Evolutionary conservation across 2,329 filamentous ascomycete genomes (phyloP), one percentile per base, ranked within the genome.

Genomic region (Mollisiaceae sp.): DNA sequence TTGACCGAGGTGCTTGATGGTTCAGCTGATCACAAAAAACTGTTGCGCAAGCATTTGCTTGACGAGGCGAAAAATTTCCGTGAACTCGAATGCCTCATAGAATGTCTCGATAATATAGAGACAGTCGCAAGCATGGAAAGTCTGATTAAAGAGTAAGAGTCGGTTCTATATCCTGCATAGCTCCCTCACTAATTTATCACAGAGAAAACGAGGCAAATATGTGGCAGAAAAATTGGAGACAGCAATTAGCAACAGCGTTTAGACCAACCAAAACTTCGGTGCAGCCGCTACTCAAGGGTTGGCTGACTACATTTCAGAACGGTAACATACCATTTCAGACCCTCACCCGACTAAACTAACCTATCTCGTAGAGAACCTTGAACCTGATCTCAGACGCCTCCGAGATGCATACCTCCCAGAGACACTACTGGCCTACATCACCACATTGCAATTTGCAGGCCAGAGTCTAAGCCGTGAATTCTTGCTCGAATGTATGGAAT

Each of bases 381-480:
- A 90, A 65, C 76, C 81, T 18, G 87, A 91, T 62, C 84, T 93
- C 57, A 79, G 79, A 57, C 79, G 83, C 27, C 86, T 98, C 60
- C 88, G 93, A 70, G 85, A 88, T 62, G 86, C 87, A 0, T 98
- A 97, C 77, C 83, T 99, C 2, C 94, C 95, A 1, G 93, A 97
- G 76, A 86, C 92, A 20, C 82, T 97, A 50, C 84, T 99, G 59
- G 92, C 91, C 2, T 97, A 95, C 76, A 87, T 95, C 75, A 89
- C 86, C 72, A 89, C 91, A 1, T 81, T 98, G 59, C 91, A 96
- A 76, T 91, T 91, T 74, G 90, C 91, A 0, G 93, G 92, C 3
- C 89, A 88, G 56, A 84, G 87, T 58, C 81, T 96, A 52, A 90
- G 88, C 55, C 88, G 93, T 52, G 91, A 94, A 65, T 86, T 90